A percentile compares a stretch with the other conserved stretches of the same genome.
phyloP scores from a whole-genome alignment of 2,329 filamentous ascomycete species.

The Clonostachys byssicola region DNA sequence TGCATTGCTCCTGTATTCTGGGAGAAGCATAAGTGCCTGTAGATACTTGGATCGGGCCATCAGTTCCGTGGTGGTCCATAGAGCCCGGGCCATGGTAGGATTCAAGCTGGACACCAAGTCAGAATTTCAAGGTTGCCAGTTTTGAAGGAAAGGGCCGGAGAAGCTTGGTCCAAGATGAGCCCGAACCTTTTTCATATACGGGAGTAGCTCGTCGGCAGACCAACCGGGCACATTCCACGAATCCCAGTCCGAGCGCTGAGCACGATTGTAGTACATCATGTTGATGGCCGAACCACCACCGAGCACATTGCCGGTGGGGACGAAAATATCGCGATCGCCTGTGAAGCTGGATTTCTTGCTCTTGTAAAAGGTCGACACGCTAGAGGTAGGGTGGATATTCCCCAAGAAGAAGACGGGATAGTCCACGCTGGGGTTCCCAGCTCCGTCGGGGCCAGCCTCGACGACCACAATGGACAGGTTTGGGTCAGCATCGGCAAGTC shows the following conservation, averaged over 20 bases:
- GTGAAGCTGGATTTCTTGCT: slow-evolving; percentile 12
- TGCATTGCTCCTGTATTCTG: slow-evolving; percentile 33
- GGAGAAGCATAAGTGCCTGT: slow-evolving; percentile 34
- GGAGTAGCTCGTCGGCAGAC: slow-evolving; percentile 9
- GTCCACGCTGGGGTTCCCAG: slow-evolving; percentile 12
- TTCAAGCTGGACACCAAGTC: slow-evolving; percentile 30
- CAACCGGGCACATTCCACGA: slow-evolving; percentile 10
- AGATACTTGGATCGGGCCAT: slow-evolving; percentile 43
- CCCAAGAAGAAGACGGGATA: slow-evolving; percentile 33
- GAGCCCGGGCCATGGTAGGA: slow-evolving; percentile 37
- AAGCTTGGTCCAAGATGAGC: not conserved
- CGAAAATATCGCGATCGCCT: slow-evolving; percentile 11
- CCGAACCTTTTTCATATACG: slow-evolving; percentile 10
- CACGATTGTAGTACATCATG: slow-evolving; percentile 22
- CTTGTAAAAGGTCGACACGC: slow-evolving; percentile 14
- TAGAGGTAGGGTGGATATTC: slow-evolving; percentile 10
- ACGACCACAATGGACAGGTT: slow-evolving; percentile 41
- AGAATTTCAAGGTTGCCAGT: not conserved
- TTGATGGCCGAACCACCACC: slow-evolving; percentile 26
- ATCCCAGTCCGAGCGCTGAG: slow-evolving; percentile 11
- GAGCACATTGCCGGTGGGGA: slow-evolving; percentile 16
- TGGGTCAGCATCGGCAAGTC: slow-evolving; percentile 44
- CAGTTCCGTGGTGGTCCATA: slow-evolving; percentile 36
- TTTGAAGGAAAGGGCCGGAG: no score
- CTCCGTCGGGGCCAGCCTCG: slow-evolving; percentile 18